Evolutionary conservation across 2,329 filamentous ascomycete species (phyloP).

Genomic region (Zarea fungicola): DNA sequence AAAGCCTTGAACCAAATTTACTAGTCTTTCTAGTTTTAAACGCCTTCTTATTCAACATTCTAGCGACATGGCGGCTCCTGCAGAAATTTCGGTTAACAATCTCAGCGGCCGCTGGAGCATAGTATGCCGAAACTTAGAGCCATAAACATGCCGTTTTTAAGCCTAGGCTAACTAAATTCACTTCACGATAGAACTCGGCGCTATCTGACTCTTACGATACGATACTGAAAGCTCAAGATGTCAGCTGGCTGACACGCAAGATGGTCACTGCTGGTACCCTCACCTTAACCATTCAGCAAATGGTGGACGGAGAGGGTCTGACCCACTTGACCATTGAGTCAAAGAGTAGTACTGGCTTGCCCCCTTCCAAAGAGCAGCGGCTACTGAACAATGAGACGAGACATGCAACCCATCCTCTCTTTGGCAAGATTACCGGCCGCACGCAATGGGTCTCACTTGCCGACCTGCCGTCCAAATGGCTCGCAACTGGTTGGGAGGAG

Average conservation of each 20-base stretch:
- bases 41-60: no score
- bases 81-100: background rate
- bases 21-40: no score
- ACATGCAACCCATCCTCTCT: constrained; percentile 14
- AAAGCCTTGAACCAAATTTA: no score
- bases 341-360: constrained; percentile 10
- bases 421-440: constrained; percentile 15
- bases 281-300: constrained; percentile 13
- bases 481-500: background rate
- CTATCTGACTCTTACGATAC: constrained; percentile 14
- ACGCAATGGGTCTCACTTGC: constrained; percentile 9
- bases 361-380: constrained; percentile 9
- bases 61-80: background rate
- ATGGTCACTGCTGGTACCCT: constrained; percentile 13
- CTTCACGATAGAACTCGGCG: background rate
- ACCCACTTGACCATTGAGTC: constrained; percentile 13
- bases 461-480: constrained; percentile 13
- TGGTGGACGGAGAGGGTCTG: constrained; percentile 9
- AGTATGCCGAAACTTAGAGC: background rate
- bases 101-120: background rate
- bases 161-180: no score
- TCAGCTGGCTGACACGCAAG: constrained; percentile 17
- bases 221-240: constrained; percentile 14
- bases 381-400: constrained; percentile 11
- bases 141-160: no score